Evolutionary conservation across 2,329 filamentous ascomycete species (phyloP).

Genomic region (Colletotrichum theobromicola): DNA sequence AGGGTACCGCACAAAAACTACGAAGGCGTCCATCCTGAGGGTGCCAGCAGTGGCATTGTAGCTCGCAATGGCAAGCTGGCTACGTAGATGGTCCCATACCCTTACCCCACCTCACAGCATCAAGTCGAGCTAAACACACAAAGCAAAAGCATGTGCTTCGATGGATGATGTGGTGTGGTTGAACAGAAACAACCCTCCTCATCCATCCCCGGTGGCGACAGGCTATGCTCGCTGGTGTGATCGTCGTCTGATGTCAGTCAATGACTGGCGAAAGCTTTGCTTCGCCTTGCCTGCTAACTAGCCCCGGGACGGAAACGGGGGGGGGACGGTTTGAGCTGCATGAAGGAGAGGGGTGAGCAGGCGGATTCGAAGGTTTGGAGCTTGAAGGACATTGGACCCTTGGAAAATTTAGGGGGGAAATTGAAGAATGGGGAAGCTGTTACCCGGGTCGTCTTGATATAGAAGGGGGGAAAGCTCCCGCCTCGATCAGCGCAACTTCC

Average conservation of each 20-base stretch:
- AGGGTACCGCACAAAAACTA: not conserved
- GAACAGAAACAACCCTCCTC: not conserved
- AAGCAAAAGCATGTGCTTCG: not conserved
- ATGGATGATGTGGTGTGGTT: not conserved
- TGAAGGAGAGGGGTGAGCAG: not conserved
- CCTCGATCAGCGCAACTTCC: not conserved
- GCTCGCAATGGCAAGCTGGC: not conserved
- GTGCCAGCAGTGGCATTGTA: no score
- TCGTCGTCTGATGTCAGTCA: not conserved
- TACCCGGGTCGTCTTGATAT: not conserved
- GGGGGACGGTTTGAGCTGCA: not conserved
- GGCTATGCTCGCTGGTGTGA: not conserved
- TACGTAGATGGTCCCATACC: not conserved
- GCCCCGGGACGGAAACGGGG: not conserved
- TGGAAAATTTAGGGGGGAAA: not conserved
- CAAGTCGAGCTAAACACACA: not conserved
- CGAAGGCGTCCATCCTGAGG: no score
- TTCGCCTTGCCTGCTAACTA: not conserved
- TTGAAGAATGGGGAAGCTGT: not conserved
- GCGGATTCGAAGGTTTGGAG: not conserved
- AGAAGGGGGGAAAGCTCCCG: not conserved
- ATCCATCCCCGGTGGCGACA: not conserved
- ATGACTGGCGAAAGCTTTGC: not conserved
- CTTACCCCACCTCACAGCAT: not conserved
- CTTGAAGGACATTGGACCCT: slow-evolving; percentile 10